Conservation (phyloP, 371 early-diverging fungal species). For the Mucor sp. region DNA sequence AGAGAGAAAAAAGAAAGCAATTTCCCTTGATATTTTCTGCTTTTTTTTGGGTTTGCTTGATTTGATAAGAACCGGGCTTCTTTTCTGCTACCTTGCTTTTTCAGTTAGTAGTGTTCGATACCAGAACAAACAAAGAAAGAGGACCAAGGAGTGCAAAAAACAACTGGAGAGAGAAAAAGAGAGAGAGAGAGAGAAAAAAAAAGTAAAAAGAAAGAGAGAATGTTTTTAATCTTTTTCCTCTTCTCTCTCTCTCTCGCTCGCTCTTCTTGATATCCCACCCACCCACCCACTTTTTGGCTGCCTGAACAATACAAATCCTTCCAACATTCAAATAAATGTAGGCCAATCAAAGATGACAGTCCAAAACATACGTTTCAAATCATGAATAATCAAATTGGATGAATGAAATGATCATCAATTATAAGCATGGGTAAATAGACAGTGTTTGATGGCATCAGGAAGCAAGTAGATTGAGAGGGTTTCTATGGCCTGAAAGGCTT, state of each 20-base stretch:
- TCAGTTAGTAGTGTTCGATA: not conserved
- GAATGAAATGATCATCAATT: not conserved
- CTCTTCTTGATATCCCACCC: too few species aligned
- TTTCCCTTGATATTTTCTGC: not conserved
- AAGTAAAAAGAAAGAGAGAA: not conserved
- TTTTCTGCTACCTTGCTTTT: not conserved
- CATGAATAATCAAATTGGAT: not conserved
- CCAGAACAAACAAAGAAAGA: not conserved
- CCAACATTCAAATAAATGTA: not conserved
- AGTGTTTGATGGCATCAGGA: too few species aligned
- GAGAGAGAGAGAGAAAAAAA: not conserved
- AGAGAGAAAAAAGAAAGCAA: too few species aligned
- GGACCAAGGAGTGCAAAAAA: not conserved
- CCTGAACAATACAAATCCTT: not conserved
- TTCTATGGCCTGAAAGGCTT: too few species aligned
- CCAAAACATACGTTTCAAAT: slow-evolving; percentile 1
- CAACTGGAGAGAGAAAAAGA: not conserved
- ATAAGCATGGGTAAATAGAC: not conserved
- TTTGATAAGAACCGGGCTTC: not conserved
- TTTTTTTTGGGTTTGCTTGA: not conserved
- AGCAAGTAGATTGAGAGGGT: too few species aligned
- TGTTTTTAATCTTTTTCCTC: not conserved
- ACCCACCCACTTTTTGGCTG: not conserved
- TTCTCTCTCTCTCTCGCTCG: too few species aligned
- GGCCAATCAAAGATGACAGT: not conserved